Evolutionary conservation across 441 rosid genomes (phyloP), one percentile per base, ranked within the genome.

Genomic region (Melastoma candidum): DNA sequence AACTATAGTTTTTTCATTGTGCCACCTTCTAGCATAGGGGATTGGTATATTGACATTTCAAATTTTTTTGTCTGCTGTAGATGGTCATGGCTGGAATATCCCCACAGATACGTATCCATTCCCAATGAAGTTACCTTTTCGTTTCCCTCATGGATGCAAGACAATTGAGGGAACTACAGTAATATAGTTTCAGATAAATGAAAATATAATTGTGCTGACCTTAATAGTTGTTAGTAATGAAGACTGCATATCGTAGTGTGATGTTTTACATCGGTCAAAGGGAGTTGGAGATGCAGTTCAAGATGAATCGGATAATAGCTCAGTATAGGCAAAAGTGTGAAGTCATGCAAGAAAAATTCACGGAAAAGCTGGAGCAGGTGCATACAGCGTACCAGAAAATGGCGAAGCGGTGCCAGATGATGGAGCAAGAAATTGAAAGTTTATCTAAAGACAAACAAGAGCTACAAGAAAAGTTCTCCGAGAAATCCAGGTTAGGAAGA

Each of bases 271-370:
- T 74, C 44, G 75, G 90, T 57, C 96, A 93, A 82, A 82, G 78
- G 70, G 98, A 93, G 65, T 52, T 89, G 61, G 96, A 93, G 79
- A 84, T 86, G 97, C 97, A 93, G 67, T 88, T 55, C 75, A 89
- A 81, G 79, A 78, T 83, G 92, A 84, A 78, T 68, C 83, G 80
- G 75, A 67, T 88, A 64, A 83, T 78, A 4, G 82, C 84, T 48
- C 97, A 86, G 66, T 93, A 76, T 49, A 73, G 84, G 56, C 97
- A 93, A 75, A 86, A 93, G 77, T 88, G 86, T 53, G 95, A 88
- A 75, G 60, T 69, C 60, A 80, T 85, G 86, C 96, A 93, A 67
- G 95, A 81, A 72, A 89, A 84, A 67, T 93, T 76, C 71, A 71
- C 82, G 13, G 97, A 89, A 70, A 93, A 89, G 71, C 63, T 86